Evolutionary conservation across 306 rosid genomes (phyloP), one percentile per base, ranked within the genome.

Genomic region (Alnus rubra): DNA sequence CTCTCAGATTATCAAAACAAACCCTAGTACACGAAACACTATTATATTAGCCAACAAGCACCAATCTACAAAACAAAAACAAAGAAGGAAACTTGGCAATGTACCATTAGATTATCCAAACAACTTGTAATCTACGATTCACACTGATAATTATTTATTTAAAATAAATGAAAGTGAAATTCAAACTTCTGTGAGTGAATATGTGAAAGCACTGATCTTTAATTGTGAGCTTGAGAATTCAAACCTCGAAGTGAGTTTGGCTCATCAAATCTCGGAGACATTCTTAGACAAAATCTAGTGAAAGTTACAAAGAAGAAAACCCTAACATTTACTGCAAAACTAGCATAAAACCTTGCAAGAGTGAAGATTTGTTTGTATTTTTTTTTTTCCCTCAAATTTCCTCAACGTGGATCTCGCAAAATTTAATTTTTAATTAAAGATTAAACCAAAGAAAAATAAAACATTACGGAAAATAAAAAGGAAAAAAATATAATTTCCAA

Each of bases 301-400:
- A 16, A 65, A 50, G 49, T 15, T 52, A 35, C 65, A 65, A n/a
- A 69, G 51, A 59, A 74, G 19, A 30, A 78, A 76, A 64, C 70
- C 77, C 82, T 80, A 51, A 64, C 12, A 80, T 73, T 42, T 16
- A 68, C 77, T 68, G 30, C 74, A 28, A 69, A 12, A 72, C 59
- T 33, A 48, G 53, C 58, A 45, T 19, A 48, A 52, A 77, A 28
- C 13, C 30, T 48, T 31, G 69, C 42, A 12, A 56, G 16, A 45
- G 3, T 31, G 70, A 50, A 10, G 42, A 37, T 28, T 23, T 59
- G 23, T 59, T 23, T 23, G 28, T 23, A 23, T 23, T 44, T 7
- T 7, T 10, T 16, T 53, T 55, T 42, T 63, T 59, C 2, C 9
- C 31, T 13, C 28, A 19, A 60, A 76, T 73, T 47, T 65, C 30